Evolutionary conservation across 73 alveolate species (phyloP).

Genomic region (Effrenium voratum): DNA sequence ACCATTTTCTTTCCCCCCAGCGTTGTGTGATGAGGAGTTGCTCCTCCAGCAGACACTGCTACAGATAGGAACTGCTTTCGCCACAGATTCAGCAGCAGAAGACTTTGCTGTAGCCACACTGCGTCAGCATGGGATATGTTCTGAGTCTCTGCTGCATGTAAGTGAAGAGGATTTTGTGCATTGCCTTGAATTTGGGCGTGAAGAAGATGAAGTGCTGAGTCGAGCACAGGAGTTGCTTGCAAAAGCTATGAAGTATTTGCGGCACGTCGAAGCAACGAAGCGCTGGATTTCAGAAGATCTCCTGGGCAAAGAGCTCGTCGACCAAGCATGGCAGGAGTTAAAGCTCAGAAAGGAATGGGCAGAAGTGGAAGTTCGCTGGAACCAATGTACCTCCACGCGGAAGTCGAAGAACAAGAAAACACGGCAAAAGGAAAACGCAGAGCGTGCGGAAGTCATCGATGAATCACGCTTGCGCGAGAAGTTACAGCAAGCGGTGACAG

Average conservation of each 20-base stretch:
- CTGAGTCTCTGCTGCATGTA: not conserved
- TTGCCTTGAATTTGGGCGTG: not conserved
- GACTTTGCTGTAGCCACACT: not conserved
- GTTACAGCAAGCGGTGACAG: constrained; percentile 5
- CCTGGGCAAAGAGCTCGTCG: not conserved
- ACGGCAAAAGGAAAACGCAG: not conserved
- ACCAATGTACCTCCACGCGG: constrained; percentile 5
- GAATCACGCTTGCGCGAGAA: not conserved
- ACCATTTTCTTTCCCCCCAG: constrained; percentile 12
- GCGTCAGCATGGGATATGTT: not conserved
- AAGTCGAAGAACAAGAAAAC: constrained; percentile 30
- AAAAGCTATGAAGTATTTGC: not conserved
- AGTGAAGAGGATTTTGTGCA: not conserved
- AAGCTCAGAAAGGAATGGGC: constrained; percentile 8
- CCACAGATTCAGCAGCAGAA: not conserved
- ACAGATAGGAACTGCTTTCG: not conserved
- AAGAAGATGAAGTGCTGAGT: constrained; percentile 8
- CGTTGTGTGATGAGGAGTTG: constrained; percentile 18
- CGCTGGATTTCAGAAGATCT: constrained; percentile 14
- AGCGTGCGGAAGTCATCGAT: not conserved
- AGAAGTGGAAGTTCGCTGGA: not conserved
- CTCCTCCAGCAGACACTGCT: constrained; percentile 7
- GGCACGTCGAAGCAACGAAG: not conserved
- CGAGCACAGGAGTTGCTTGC: not conserved
- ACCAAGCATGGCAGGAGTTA: not conserved